Percentiles rank a stretch among this genome's conserved stretches.
Evolutionary conservation across 352 stramenopile species (phyloP).

Genomic region (Poterioochromonas sp.): DNA sequence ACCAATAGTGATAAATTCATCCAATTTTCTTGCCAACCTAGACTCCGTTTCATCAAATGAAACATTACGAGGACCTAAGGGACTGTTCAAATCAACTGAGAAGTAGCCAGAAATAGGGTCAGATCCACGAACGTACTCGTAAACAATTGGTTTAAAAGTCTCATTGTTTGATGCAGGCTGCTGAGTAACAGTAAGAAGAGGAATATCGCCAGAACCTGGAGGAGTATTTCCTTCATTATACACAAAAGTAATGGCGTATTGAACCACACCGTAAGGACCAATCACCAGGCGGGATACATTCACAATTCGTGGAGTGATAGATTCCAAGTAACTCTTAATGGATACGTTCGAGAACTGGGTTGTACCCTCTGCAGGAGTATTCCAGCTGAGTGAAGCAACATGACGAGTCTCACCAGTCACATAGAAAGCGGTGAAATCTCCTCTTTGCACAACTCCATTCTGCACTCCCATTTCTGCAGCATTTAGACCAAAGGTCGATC

Average conservation of each 20-base stretch:
- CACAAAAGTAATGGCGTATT: constrained; percentile 85
- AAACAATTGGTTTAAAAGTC: constrained; percentile 54
- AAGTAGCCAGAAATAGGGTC: constrained; percentile 74
- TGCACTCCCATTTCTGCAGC: constrained; percentile 23
- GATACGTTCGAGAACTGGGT: constrained; percentile 30
- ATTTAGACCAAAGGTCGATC: constrained; percentile 38
- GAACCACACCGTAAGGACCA: constrained; percentile 84
- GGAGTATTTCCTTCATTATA: constrained; percentile 74
- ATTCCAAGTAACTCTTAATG: constrained; percentile 51
- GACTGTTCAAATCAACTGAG: constrained; percentile 71
- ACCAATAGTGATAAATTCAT: constrained; percentile 86
- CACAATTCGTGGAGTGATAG: constrained; percentile 55
- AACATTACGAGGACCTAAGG: constrained; percentile 59
- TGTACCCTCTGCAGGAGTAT: constrained; percentile 43
- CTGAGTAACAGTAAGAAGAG: constrained; percentile 53
- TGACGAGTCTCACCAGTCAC: constrained; percentile 58
- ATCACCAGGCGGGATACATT: constrained; percentile 72
- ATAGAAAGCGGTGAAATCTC: constrained; percentile 72
- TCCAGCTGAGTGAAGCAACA: constrained; percentile 55
- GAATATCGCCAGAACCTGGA: constrained; percentile 75
- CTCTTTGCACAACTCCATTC: constrained; percentile 68
- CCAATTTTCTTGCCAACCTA: constrained; percentile 74
- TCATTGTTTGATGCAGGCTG: constrained; percentile 48
- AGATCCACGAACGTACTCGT: constrained; percentile 70
- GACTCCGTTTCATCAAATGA: constrained; percentile 71